Percentiles rank a stretch among this genome's conserved stretches.
These are phyloP conservation scores for Polyrhizophydium stewartii DNA, from an alignment of 371 early-diverging fungal genomes.

Conservation along the genomic window DNA sequence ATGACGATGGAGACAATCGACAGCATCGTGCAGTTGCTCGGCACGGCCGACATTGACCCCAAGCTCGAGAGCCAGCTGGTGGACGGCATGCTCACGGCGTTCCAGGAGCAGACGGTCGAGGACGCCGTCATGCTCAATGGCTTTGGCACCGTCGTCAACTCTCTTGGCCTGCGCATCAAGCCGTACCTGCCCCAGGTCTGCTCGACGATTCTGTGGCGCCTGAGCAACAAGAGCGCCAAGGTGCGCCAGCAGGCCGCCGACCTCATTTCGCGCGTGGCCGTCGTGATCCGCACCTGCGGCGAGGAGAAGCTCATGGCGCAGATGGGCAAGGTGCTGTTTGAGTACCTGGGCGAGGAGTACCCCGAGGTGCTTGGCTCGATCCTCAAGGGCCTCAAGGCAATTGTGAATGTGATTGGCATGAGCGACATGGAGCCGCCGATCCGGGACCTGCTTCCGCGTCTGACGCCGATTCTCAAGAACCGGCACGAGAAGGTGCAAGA, in stretches of 20 bases:
- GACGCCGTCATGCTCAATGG: constrained; percentile 91
- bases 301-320: constrained; percentile 93
- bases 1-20: constrained; percentile 97
- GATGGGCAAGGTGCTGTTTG: constrained; percentile 87
- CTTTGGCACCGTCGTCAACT: constrained; percentile 90
- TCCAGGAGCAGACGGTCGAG: constrained; percentile 93
- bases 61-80: constrained; percentile 88
- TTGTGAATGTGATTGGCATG: constrained; percentile 97
- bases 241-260: constrained; percentile 98
- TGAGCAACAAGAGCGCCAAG: constrained; percentile 94
- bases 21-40: constrained; percentile 70
- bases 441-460: constrained; percentile 91
- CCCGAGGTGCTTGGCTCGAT: constrained; percentile 96
- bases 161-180: constrained; percentile 82
- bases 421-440: constrained; percentile 96
- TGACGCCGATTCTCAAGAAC: constrained; percentile 96
- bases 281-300: constrained; percentile 89
- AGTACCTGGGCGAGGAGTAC: constrained; percentile 97
- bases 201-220: constrained; percentile 91
- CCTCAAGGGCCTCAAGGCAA: constrained; percentile 82
- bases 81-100: constrained; percentile 94
- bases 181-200: constrained; percentile 91
- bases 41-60: constrained; percentile 87
- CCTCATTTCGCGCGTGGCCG: constrained; percentile 87
- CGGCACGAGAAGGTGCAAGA: constrained; percentile 97